Evolutionary conservation across 495 filamentous ascomycete species (phyloP), one percentile per base, ranked within the genome.

Genomic region (Penicillium herquei): DNA sequence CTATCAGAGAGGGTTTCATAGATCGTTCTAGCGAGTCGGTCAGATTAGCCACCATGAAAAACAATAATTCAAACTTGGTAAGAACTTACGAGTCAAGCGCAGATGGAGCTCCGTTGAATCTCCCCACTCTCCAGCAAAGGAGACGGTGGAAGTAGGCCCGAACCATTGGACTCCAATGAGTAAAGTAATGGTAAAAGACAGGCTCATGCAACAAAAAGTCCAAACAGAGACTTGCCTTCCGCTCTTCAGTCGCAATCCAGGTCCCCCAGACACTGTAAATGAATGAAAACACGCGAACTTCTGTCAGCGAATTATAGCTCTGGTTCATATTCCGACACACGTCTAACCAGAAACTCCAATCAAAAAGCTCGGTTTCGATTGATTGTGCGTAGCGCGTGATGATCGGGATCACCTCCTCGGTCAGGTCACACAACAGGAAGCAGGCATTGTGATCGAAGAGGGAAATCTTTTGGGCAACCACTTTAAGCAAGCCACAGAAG

Each of bases 81-180:
- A 1, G 33, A 16, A 77, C 88, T 80, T 78, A 92, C 88, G 77
- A 74, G 61, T 97, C 90, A 41, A 87, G 65, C 33, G 82, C 77
- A 35, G 84, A 83, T 7, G 82, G 78, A 45, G 82, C 83, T 6
- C 85, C 89, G 56, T 86, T 84, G 64, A 88, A 90, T 53, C 94
- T 79, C 53, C 86, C 94, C 11, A 98, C 65, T 39, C 95, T 85
- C 94, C 94, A 98, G 72, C 92, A 96, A 13, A 96, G 69, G 35
- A 98, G 69, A 37, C 94, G 90, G 84, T 96, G 94, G 65, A 86
- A 98, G 70, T 98, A 98, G 14, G 92, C 89, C 56, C 94, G 83
- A 30, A 96, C 92, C 94, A 98, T 97, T 1, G 94, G 94, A 71
- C 93, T 97, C 94, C 94, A 98, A 67, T 97, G 91, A 65, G 87